Base-by-base conservation (phyloP, 192 early-diverging fungal genomes). In the Phycomyces blakesleeanus region DNA sequence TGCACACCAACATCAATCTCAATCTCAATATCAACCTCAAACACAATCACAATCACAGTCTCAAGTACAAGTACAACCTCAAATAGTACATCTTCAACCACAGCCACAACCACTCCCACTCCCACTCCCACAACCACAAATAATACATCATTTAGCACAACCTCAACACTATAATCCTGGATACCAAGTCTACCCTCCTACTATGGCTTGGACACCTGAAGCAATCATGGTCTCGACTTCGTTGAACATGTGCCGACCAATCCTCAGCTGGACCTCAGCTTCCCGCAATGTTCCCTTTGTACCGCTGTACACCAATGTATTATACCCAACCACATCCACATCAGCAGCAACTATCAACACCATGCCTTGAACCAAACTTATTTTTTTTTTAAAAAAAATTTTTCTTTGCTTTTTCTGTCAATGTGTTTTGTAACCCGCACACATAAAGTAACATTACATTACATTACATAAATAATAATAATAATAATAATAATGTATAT, bases 241-340 rank as follows among this genome's bases (percentile, higher is more conserved):
- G 11, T 12, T 47, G 44, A 47, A 18, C 44, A 47, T 47, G 44
- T 47, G 44, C 11, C 44, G 44, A 12, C 44, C 44, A 6, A 47
- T 47, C 44, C 44, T 47, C 18, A 47, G 44, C 18, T 47, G 44
- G 44, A n/a, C 44, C 18, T 47, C 44, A 3, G 12, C 44, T 3
- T 47, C 44, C 18, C 44, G 44, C 44, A 47, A 47, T 47, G 44
- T 12, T 47, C 44, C 44, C 12, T 47, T 47, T 47, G 44, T 47
- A 47, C 44, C 44, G 3, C 44, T 47, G 1, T 47, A 47, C 44
- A n/a, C 44, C 44, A 47, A 12, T 12, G 18, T 47, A 2, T n/a
- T 47, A 14, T 47, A n/a, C 11, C 44, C 44, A 47, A 47, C 18
- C 3, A 12, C 44, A 2, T 47, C 44, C 2, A 11, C 18, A 14